Base-by-base conservation (phyloP, 257 asterid species). In the Rubia yunnanensis region DNA sequence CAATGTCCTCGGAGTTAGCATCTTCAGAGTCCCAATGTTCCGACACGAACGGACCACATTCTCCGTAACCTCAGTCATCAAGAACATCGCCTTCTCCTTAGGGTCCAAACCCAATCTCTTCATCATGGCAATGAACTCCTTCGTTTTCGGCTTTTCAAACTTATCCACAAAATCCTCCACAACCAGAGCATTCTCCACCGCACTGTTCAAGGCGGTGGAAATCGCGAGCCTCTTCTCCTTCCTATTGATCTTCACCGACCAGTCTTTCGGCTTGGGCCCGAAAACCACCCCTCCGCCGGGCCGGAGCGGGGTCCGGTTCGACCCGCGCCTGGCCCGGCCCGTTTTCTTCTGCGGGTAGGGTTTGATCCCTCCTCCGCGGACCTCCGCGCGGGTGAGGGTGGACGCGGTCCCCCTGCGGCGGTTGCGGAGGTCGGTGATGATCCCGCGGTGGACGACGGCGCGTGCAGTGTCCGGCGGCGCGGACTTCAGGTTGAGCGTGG, bases 201-300 rank as follows among this genome's bases (percentile, higher is more conserved):
- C 97, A 49, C 99, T 94, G 1, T 86, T 62, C n/a, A 94, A 65
- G 30, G 97, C 99, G 6, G 97, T 94, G 5, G 96, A 88, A 24
- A 94, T 82, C 0, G 99, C 99, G 0, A 94, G 86, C 63, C 72
- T 77, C 73, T 94, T 94, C 22, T 94, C 99, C 81, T 94, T 94
- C 77, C 75, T 86, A 64, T 94, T 94, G 5, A 94, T 94, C 59
- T 94, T 94, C 1, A 88, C 70, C 3, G 96, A 84, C 97, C 99
- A 94, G 49, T 94, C 97, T 30, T 86, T 90, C 4, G 99, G 99
- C 78, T 84, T 89, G 39, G 99, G 99, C 31, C 99, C 99, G 30
- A 94, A 94, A 30, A 90, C 49, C 15, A 88, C 97, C 0, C 99
- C 99, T 3, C 99, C 99, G 4, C 99, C 99, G 67, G 95, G 99